Evolutionary conservation across 1,284 basidiomycete genomes (phyloP), one percentile per base, ranked within the genome.

Genomic region (Sporisorium scitamineum): DNA sequence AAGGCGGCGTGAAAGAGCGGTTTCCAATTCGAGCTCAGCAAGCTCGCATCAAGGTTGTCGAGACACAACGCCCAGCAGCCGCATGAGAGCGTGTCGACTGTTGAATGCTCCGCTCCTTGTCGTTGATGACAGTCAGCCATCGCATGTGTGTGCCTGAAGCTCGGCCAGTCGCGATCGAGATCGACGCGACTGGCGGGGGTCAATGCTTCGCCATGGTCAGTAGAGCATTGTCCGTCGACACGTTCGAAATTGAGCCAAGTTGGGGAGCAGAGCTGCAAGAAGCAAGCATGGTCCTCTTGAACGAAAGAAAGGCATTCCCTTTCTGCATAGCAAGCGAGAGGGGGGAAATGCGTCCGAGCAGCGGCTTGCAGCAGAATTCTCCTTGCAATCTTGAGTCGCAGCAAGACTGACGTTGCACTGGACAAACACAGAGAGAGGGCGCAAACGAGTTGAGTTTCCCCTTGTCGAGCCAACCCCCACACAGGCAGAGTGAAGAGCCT

Each of bases 11-110:
- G 4, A 39, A 39, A 47, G 13, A 47, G 44, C 2, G 3, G 3
- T 32, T 37, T 58, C 5, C 54, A 11, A 34, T 59, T 59, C 55
- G n/a, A 59, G 44, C 62, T 65, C 62, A 65, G 62, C 60, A 31
- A 45, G 16, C 56, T 65, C 56, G 62, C 62, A 44, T 54, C 48
- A 22, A 18, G 18, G 55, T 26, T 22, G 26, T 45, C 26, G 9
- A 24, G 26, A 55, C 26, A 29, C 37, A 55, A 55, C 52, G 34
- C 39, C 39, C 32, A 52, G 50, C 50, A 34, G 31, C 32, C 32
- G 48, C 31, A 52, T 29, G 16, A 47, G 5, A 29, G 16, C 26
- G 22, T 45, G 37, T 8, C n/a, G 37, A 18, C 13, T 39, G 37
- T 39, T 18, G 37, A 39, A n/a, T 5, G 16, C 18, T n/a, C 37